phyloP scores from a whole-genome alignment of 306 rosid genomes.

The Begonia masoniana region DNA sequence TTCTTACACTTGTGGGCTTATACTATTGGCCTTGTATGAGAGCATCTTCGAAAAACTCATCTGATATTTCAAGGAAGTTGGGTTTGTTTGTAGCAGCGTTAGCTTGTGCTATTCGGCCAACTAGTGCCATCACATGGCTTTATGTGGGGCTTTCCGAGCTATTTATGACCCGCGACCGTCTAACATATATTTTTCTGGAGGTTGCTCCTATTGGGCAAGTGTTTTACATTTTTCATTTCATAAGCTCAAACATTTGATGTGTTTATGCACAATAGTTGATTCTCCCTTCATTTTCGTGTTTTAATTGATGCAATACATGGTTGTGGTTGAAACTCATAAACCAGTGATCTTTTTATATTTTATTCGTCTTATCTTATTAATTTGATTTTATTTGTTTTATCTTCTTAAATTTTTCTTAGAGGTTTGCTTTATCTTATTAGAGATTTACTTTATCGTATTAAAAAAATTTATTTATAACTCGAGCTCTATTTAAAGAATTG shows the following conservation, averaged over 20 bases:
- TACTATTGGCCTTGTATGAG: conserved; percentile 90
- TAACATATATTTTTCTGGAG: conserved; percentile 53
- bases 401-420: no score
- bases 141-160: conserved; percentile 75
- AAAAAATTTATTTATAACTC: no score
- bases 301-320: no score
- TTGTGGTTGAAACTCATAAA: no score
- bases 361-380: no score
- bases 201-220: conserved; percentile 83
- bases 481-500: neutral
- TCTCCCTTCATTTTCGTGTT: no score
- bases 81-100: conserved; percentile 60
- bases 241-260: neutral
- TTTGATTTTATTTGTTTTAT: no score
- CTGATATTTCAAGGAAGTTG: conserved; percentile 55
- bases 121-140: conserved; percentile 76
- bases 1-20: conserved; percentile 65
- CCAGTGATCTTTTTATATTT: no score
- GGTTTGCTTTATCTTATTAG: no score
- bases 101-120: conserved; percentile 83
- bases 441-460: no score
- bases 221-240: neutral
- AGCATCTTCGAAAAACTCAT: conserved; percentile 19
- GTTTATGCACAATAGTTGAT: neutral
- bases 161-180: conserved; percentile 27